These are phyloP conservation scores for Chloris gayana DNA, from an alignment of 176 grass and related monocot species.

Conservation along the genomic window DNA sequence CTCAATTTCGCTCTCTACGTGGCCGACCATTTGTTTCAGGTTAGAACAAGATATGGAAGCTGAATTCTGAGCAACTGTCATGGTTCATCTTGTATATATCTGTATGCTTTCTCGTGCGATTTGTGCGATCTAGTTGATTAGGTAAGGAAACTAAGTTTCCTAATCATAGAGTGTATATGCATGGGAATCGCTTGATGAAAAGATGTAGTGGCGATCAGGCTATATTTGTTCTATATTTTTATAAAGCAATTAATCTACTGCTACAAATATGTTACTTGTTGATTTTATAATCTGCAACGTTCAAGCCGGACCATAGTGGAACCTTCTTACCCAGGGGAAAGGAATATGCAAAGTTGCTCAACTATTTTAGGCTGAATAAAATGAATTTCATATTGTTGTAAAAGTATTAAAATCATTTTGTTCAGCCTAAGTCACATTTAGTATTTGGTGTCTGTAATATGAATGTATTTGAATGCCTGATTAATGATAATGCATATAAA, in stretches of 20 bases:
- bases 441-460: constrained; percentile 8
- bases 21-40: constrained; percentile 88
- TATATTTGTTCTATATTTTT: background rate
- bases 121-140: background rate
- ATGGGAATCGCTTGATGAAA: background rate
- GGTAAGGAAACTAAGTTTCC: background rate
- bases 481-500: background rate
- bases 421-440: background rate
- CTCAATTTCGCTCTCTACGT: constrained; percentile 91
- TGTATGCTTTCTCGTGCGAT: background rate
- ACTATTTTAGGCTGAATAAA: background rate
- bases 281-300: background rate
- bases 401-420: background rate
- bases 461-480: background rate
- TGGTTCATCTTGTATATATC: background rate
- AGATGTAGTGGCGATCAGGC: background rate
- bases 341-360: background rate
- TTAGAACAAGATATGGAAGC: background rate
- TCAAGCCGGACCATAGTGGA: background rate
- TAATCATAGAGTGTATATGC: background rate
- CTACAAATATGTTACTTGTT: constrained; percentile 8
- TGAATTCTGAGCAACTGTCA: background rate
- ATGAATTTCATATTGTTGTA: background rate
- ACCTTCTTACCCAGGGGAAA: background rate
- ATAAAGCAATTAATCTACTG: background rate